phyloP scores from a whole-genome alignment of 805 yeast genomes.

The Clavispora carvajalis region DNA sequence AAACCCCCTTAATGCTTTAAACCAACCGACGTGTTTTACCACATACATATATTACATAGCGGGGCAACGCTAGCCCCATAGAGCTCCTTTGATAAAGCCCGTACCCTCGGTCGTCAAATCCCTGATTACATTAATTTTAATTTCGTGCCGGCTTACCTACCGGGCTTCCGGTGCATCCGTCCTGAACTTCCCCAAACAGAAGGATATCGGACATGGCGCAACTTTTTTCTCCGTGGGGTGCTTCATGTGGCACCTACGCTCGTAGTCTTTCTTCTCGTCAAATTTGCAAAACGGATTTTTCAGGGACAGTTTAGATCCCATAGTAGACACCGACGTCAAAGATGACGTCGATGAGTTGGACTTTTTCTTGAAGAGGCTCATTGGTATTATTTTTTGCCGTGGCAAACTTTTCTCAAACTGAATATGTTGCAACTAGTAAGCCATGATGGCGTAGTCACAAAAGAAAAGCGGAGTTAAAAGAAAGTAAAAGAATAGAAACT shows the following conservation, averaged over 20 bases:
- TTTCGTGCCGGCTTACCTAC: not conserved
- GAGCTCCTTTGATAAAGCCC: not conserved
- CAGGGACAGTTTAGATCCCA: constrained; percentile 2
- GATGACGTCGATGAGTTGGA: constrained; percentile 21
- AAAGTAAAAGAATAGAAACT: not conserved
- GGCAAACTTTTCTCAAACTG: constrained; percentile 6
- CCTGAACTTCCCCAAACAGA: constrained; percentile 33
- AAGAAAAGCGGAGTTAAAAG: not conserved
- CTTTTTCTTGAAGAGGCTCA: constrained; percentile 17
- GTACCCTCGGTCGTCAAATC: not conserved
- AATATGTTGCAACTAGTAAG: not conserved
- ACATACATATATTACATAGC: constrained; percentile 1
- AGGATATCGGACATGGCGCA: constrained; percentile 27
- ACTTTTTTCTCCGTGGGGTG: constrained; percentile 16
- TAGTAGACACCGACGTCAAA: constrained; percentile 9
- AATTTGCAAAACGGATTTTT: constrained; percentile 28
- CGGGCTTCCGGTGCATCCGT: not conserved
- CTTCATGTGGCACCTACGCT: constrained; percentile 34
- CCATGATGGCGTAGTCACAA: constrained; percentile 2
- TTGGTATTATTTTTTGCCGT: not conserved
- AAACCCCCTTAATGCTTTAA: not conserved
- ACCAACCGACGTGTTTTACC: constrained; percentile 1
- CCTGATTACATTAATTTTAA: not conserved
- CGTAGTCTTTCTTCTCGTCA: constrained; percentile 43
- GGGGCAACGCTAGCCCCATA: constrained; percentile 1